phyloP scores from a whole-genome alignment of 2,329 filamentous ascomycete species.

The Endothia cerciana region DNA sequence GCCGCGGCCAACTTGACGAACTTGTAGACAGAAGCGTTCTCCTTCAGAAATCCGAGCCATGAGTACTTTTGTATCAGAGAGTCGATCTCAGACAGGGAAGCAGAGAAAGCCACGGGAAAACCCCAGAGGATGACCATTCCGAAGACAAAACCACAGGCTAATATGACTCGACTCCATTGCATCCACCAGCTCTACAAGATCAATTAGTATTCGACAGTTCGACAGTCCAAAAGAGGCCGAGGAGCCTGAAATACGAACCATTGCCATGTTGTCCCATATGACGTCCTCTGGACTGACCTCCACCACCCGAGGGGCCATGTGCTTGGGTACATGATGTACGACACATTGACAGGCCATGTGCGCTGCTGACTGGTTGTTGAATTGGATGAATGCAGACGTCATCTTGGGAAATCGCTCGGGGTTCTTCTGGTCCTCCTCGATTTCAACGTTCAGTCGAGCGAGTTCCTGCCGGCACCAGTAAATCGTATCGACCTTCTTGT shows the following conservation, averaged over 20 bases:
- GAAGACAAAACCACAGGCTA: conserved; percentile 67
- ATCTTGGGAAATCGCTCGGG: conserved; percentile 87
- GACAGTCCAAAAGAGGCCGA: not conserved
- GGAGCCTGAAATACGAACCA: conserved; percentile 42
- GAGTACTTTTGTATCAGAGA: conserved; percentile 65
- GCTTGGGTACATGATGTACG: conserved; percentile 86
- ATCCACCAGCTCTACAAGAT: conserved; percentile 75
- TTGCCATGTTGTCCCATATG: conserved; percentile 96
- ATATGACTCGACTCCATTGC: conserved; percentile 71
- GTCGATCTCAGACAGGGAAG: conserved; percentile 77
- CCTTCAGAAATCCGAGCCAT: conserved; percentile 73
- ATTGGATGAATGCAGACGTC: conserved; percentile 98
- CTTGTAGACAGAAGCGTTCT: conserved; percentile 62
- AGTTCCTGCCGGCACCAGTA: conserved; percentile 87
- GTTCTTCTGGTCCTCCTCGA: conserved; percentile 85
- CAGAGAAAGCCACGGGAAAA: conserved; percentile 87
- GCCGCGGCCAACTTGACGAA: conserved; percentile 72
- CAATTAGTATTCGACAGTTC: not conserved
- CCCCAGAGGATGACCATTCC: conserved; percentile 89
- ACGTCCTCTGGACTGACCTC: conserved; percentile 94
- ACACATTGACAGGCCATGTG: conserved; percentile 97
- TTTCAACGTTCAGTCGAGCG: conserved; percentile 86
- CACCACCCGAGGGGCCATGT: conserved; percentile 91
- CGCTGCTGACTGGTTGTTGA: conserved; percentile 95
- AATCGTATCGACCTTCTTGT: conserved; percentile 93